Base-by-base conservation (phyloP, 1,284 basidiomycete genomes). In the Pseudozyma tsukubaensis region DNA sequence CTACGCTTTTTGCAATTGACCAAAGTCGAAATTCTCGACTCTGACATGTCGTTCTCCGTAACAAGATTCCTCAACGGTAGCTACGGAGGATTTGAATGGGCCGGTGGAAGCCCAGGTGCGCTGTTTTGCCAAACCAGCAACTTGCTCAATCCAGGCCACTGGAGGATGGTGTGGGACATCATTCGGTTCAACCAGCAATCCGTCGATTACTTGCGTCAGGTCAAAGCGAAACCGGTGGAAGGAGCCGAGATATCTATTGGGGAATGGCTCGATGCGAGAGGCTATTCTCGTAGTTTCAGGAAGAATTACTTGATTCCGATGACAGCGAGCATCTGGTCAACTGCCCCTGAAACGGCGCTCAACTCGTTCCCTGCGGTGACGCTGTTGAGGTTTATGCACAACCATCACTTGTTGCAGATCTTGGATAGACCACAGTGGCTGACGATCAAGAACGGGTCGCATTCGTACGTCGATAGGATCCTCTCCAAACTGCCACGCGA, bases 11-110 rank as follows among this genome's bases (percentile, higher is more conserved):
- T 93, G 49, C 83, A 86, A n/a, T 81, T 87, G 34, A 86, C 89
- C 78, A 81, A 86, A 4, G 87, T 92, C 34, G 85, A 86, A 1
- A 87, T 89, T 37, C 78, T 89, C 21, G 87, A 87, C 5, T 92
- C 91, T 0, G 89, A 90, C 72, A 93, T 93, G 91, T 91, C 91
- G 0, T 93, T 94, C 83, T 88, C 89, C 62, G 89, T 94, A 39
- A 69, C 75, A 1, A 66, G 79, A 2, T 67, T 55, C 48, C 39
- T 64, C 11, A 36, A 32, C 16, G 64, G 63, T 10, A 55, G 42
- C 0, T 72, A 72, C 32, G 69, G 69, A 16, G 65, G 34, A 12
- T 80, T 80, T 16, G 79, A 80, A 43, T 80, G 79, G 79, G 77
- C 79, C 1, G 77, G 79, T 16, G 61, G 61, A 5, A 59, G 59